Evolutionary conservation across 2,329 filamentous ascomycete species (phyloP), one percentile per base, ranked within the genome.

Genomic region (Phialophora verrucosa): DNA sequence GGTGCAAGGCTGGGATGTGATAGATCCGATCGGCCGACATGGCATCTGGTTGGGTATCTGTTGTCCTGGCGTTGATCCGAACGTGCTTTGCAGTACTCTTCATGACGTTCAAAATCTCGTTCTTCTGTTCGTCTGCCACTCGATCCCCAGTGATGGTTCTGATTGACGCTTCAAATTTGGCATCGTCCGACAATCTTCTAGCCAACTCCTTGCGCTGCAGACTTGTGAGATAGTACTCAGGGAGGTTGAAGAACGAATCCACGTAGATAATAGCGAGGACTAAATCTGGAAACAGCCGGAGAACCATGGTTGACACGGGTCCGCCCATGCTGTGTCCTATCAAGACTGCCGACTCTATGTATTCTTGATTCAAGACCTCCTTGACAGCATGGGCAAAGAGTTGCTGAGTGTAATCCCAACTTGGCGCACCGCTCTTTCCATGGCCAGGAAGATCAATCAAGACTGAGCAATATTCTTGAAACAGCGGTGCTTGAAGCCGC

Each of bases 241-340:
- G 63, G n/a, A 56, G 29, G 25, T 66, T n/a, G 63, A 66, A 66
- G 63, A 66, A 66, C 12, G 63, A 66, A 25, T 66, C 63, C 4
- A 66, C 63, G 50, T 66, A 66, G 8, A 66, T 42, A 27, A 66
- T 62, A 3, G n/a, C 63, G 4, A 12, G 3, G 14, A 66, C 59
- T 12, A 23, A 2, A 14, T 31, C 14, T 10, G 63, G 51, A 38
- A 55, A 49, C n/a, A 66, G 29, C 23, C 59, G 63, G 27, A 66
- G 63, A 6, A 56, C 5, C 59, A 62, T 66, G 5, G 63, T 66
- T 17, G 63, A 60, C 2, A 66, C 59, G 3, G 63, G 63, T 20
- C 63, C 63, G 20, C 63, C 63, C 59, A 66, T 57, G 59, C 63
- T 66, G 51, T 66, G 63, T 11, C 59, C 63, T 17, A 66, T 42